A percentile compares a stretch with the other conserved stretches of the same genome.
Conservation (phyloP, 1,139 yeast genomes). For the Pichia cactophila region DNA sequence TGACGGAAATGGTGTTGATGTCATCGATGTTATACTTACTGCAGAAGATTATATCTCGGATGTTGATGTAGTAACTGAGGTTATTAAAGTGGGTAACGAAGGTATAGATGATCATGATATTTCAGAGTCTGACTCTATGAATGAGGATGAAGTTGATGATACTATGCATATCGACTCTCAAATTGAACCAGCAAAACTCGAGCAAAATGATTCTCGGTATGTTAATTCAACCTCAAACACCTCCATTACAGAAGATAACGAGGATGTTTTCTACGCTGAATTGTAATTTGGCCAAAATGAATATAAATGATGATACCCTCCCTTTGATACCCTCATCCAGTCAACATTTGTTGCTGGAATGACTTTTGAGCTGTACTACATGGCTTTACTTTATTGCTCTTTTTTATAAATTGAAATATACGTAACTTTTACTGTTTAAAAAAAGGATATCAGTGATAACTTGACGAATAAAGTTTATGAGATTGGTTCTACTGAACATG, state of each 20-base stretch:
- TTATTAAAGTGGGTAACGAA: constrained; percentile 7
- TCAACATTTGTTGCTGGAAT: background rate
- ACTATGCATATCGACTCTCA: background rate
- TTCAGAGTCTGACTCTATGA: constrained; percentile 11
- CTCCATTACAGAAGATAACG: background rate
- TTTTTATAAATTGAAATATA: too few relatives aligned
- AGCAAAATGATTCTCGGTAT: background rate
- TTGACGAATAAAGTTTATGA: too few relatives aligned
- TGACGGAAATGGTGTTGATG: constrained; percentile 36
- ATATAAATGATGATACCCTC: background rate
- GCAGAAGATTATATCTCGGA: constrained; percentile 13
- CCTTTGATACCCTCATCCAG: background rate
- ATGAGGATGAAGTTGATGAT: constrained; percentile 1
- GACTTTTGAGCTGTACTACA: background rate
- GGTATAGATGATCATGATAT: constrained; percentile 14
- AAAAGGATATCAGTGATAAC: too few relatives aligned
- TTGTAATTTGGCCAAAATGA: background rate
- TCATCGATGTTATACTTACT: constrained; percentile 33
- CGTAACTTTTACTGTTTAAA: background rate
- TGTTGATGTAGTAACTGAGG: constrained; percentile 12
- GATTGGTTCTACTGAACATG: too few relatives aligned
- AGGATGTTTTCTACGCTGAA: constrained; percentile 10
- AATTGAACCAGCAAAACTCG: background rate
- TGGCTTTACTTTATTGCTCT: background rate
- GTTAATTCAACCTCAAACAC: background rate